Evolutionary conservation across 2,329 filamentous ascomycete species (phyloP), one percentile per base, ranked within the genome.

Genomic region (Pseudogymnoascus sp.): DNA sequence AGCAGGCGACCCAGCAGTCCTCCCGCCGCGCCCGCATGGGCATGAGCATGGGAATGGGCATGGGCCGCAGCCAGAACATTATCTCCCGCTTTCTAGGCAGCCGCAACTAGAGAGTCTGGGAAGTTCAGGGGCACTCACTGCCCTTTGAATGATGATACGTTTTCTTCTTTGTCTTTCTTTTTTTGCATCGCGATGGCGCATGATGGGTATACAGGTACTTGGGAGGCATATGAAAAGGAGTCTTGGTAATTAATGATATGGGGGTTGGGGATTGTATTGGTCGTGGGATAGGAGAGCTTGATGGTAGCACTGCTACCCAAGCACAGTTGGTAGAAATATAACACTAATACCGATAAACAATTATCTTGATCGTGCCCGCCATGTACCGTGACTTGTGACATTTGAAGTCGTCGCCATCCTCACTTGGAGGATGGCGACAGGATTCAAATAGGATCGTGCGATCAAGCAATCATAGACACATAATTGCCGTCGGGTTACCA

Each of bases 191-290:
- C 50, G 50, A 56, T 13, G 50, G 50, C 50, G 50, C 29, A 56
- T 35, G 29, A 56, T 56, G 50, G 50, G 17, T 56, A 56, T 56
- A 56, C 50, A 56, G 50, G 50, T 56, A 56, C 50, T 56, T 33
- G 29, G 50, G 50, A 56, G 10, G 50, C 50, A 56, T 56, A 56
- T 56, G 50, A 56, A 56, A 56, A 33, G 50, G 50, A 56, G 50
- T 56, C 29, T 56, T 56, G 29, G 50, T 56, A 56, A 56, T 56
- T 56, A 56, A 56, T 56, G 50, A 33, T 56, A 56, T 35, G 50
- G 50, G 50, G 33, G n/a, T 56, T 29, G 50, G 29, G 33, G 33
- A 19, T 56, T 33, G 50, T 56, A 56, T 26, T 56, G 50, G 50
- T 56, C 17, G 50, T n/a, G 10, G n/a, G 13, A 19, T 56, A 56